phyloP scores from a whole-genome alignment of 768 basidiomycete species.

The Rubroboletus pulcherrimus region DNA sequence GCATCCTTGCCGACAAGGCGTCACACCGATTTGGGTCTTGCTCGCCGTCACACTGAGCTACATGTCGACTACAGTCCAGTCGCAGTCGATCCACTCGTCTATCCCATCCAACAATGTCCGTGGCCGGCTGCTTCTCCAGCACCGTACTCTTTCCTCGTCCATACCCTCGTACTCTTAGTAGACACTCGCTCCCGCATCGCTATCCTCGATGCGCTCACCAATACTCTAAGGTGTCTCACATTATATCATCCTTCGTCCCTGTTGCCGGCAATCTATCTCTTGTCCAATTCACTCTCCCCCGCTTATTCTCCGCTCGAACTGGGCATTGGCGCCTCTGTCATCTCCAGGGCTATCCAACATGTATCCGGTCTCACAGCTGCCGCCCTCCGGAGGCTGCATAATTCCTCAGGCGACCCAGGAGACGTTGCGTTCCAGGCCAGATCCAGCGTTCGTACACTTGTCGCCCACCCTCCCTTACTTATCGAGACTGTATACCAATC shows the following conservation, averaged over 20 bases:
- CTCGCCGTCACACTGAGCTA: slow-evolving; percentile 24
- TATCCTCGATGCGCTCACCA: slow-evolving; percentile 68
- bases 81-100: slow-evolving; percentile 47
- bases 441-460: slow-evolving; percentile 66
- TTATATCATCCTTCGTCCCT: slow-evolving; percentile 65
- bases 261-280: slow-evolving; percentile 71
- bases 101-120: slow-evolving; percentile 39
- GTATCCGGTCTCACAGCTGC: slow-evolving; percentile 61
- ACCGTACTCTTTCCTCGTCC: slow-evolving; percentile 71
- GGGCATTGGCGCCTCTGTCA: slow-evolving; percentile 62
- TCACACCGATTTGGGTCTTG: slow-evolving; percentile 9
- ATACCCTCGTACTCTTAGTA: slow-evolving; percentile 56
- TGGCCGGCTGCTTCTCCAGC: slow-evolving; percentile 40
- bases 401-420: slow-evolving; percentile 75
- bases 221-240: slow-evolving; percentile 68
- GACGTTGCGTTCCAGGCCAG: slow-evolving; percentile 87
- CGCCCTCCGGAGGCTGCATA: slow-evolving; percentile 64
- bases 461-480: slow-evolving; percentile 65
- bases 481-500: slow-evolving; percentile 65
- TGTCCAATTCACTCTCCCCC: slow-evolving; percentile 77
- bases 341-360: slow-evolving; percentile 67
- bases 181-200: slow-evolving; percentile 68
- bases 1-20: slow-evolving; percentile 5
- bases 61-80: slow-evolving; percentile 27
- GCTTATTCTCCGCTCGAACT: slow-evolving; percentile 70